Evolutionary conservation across 2,329 filamentous ascomycete species (phyloP).

Genomic region (Arthroderma uncinatum): DNA sequence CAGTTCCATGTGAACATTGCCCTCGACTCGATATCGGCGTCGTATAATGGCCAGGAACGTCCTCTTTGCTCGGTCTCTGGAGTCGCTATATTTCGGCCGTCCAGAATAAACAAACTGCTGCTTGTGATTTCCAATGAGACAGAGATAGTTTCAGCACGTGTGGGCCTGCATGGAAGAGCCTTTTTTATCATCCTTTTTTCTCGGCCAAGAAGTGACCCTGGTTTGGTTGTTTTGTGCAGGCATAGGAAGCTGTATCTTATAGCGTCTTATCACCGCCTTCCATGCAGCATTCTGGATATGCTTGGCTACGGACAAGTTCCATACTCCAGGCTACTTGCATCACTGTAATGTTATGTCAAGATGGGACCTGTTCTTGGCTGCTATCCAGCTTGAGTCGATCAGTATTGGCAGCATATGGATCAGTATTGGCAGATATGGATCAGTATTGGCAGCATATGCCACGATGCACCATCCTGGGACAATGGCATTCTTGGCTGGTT

Average conservation of each 20-base stretch:
- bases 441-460: too few relatives aligned
- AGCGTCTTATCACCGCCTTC: not conserved
- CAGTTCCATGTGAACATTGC: too few relatives aligned
- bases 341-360: not conserved
- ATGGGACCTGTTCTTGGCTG: not conserved
- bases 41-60: too few relatives aligned
- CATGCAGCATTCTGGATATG: not conserved
- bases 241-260: not conserved
- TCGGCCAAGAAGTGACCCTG: not conserved
- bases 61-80: too few relatives aligned
- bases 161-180: not conserved
- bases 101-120: not conserved
- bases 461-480: too few relatives aligned
- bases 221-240: not conserved
- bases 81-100: too few relatives aligned
- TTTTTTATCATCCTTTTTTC: slow-evolving; percentile 8
- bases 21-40: too few relatives aligned
- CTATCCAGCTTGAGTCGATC: not conserved
- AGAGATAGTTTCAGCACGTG: not conserved
- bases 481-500: too few relatives aligned
- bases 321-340: not conserved
- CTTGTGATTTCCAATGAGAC: not conserved
- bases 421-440: too few relatives aligned
- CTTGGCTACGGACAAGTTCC: not conserved
- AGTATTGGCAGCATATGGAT: not conserved